Percentiles rank a stretch among this genome's conserved stretches.
Conservation (phyloP, 225 moss, liverwort and hornwort species). For the Pleurozium schreberi region DNA sequence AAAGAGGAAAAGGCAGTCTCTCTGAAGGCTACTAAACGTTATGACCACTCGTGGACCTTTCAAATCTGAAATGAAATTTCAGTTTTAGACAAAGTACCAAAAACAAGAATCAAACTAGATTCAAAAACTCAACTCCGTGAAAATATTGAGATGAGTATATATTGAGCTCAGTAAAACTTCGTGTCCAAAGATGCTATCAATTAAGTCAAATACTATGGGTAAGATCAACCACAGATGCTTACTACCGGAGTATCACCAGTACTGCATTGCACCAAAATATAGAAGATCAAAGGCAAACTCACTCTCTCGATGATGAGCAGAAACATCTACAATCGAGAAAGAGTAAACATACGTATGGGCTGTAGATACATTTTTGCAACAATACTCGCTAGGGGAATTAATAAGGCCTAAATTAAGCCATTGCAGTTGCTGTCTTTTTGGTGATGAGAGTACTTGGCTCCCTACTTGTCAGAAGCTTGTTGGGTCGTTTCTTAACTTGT, state of each 20-base stretch:
- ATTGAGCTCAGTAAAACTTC: background rate
- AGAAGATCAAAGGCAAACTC: background rate
- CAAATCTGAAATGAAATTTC: background rate
- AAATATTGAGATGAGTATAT: background rate
- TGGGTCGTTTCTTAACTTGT: constrained; percentile 18
- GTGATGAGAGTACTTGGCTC: constrained; percentile 10
- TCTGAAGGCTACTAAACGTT: no score
- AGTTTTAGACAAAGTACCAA: no score
- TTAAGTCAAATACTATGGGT: background rate
- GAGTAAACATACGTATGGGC: background rate
- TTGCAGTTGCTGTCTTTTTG: constrained; percentile 12
- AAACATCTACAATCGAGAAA: background rate
- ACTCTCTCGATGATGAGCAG: background rate
- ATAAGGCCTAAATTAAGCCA: background rate
- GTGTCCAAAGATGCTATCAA: background rate
- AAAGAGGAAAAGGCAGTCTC: no score
- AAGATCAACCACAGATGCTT: background rate
- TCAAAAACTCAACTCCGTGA: background rate
- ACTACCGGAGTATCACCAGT: background rate
- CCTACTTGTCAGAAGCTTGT: constrained; percentile 25
- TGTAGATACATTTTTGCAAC: background rate
- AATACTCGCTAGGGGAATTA: background rate
- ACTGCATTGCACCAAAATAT: background rate
- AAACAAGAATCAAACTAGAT: background rate
- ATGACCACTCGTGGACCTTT: no score